Conservation (phyloP, 2,329 filamentous ascomycete species). For the Alternaria sp. region DNA sequence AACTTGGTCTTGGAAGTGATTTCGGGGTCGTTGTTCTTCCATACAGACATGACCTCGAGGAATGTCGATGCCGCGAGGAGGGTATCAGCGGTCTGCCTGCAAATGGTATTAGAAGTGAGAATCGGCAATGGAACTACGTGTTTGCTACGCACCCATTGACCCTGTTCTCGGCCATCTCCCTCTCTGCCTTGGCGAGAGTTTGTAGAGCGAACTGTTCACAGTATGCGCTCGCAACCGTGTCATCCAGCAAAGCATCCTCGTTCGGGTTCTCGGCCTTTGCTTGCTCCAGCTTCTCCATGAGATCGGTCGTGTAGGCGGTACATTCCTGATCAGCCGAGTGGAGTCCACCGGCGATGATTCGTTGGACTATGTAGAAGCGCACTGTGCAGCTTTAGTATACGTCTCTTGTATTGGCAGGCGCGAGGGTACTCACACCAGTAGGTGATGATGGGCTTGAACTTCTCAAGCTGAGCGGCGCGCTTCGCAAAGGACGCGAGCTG, state of each 20-base stretch:
- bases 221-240: constrained; percentile 86
- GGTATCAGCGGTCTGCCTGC: constrained; percentile 88
- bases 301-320: constrained; percentile 77
- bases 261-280: constrained; percentile 76
- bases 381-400: constrained; percentile 36
- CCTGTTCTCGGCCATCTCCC: constrained; percentile 81
- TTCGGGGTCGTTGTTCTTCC: constrained; percentile 77
- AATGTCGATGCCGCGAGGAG: constrained; percentile 94
- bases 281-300: constrained; percentile 93
- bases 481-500: constrained; percentile 86
- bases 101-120: constrained; percentile 9
- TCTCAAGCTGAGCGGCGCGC: constrained; percentile 83
- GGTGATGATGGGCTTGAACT: constrained; percentile 83
- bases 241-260: constrained; percentile 87
- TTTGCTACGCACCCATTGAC: constrained; percentile 72
- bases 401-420: background rate
- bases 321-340: constrained; percentile 82
- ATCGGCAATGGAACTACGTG: background rate
- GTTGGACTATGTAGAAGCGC: constrained; percentile 79
- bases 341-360: constrained; percentile 82
- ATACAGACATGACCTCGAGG: constrained; percentile 86
- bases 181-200: constrained; percentile 84
- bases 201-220: constrained; percentile 94
- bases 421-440: constrained; percentile 85
- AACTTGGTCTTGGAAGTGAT: constrained; percentile 89